These are phyloP conservation scores for Aspergillus eucalypticola DNA, from an alignment of 2,329 filamentous ascomycete species.

Conservation along the genomic window DNA sequence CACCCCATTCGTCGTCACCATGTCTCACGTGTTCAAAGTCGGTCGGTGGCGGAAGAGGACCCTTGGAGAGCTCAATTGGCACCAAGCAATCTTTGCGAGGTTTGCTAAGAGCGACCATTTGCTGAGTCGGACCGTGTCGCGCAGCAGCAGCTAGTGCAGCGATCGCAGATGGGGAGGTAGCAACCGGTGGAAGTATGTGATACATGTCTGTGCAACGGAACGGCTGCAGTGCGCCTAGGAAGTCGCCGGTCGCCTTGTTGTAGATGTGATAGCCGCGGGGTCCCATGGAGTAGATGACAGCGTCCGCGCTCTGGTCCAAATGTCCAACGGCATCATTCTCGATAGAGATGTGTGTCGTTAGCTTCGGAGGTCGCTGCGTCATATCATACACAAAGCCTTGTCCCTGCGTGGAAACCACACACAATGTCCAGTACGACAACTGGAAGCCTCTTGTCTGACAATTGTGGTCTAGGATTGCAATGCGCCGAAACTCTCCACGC, in stretches of 20 bases:
- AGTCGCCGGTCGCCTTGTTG: slow-evolving; percentile 41
- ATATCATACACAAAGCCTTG: slow-evolving; percentile 51
- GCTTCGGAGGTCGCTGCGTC: slow-evolving; percentile 34
- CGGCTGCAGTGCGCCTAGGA: slow-evolving; percentile 43
- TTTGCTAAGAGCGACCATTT: slow-evolving; percentile 18
- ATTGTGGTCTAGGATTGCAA: slow-evolving; percentile 45
- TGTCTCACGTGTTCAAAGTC: slow-evolving; percentile 29
- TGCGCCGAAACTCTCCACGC: slow-evolving; percentile 43
- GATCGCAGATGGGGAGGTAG: slow-evolving; percentile 16
- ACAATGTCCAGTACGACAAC: slow-evolving; percentile 46
- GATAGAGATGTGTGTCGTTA: slow-evolving; percentile 42
- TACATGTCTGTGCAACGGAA: slow-evolving; percentile 33
- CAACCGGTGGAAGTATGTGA: slow-evolving; percentile 36
- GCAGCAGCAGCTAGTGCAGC: slow-evolving; percentile 23
- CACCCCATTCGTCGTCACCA: slow-evolving; percentile 50
- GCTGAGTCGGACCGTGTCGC: slow-evolving; percentile 24
- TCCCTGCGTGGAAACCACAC: slow-evolving; percentile 48
- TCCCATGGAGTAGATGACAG: slow-evolving; percentile 50
- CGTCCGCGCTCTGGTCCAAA: slow-evolving; percentile 44
- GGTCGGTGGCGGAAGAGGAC: slow-evolving; percentile 26
- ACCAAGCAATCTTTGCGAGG: slow-evolving; percentile 29
- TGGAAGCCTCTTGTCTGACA: slow-evolving; percentile 50
- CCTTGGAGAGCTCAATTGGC: slow-evolving; percentile 29
- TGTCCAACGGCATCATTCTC: slow-evolving; percentile 47
- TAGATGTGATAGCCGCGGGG: slow-evolving; percentile 45